Percentiles rank a stretch among this genome's conserved stretches.
Evolutionary conservation across 306 rosid genomes (phyloP).

Genomic region (Cercis canadensis): DNA sequence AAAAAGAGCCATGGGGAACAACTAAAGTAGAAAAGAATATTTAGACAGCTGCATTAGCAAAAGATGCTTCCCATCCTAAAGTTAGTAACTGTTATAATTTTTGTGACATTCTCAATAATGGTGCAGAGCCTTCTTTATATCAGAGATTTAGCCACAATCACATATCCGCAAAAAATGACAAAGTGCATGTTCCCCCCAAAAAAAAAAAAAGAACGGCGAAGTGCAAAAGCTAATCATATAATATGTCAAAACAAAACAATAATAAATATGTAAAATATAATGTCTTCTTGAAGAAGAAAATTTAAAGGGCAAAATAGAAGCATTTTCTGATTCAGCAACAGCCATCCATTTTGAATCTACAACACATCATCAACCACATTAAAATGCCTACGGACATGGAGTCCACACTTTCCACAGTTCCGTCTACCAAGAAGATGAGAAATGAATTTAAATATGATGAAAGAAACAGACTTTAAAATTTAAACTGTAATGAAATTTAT

Average conservation of each 20-base stretch:
- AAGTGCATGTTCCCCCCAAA: too few relatives aligned
- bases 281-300: not conserved
- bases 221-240: too few relatives aligned
- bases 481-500: constrained; percentile 14
- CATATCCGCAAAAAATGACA: too few relatives aligned
- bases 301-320: not conserved
- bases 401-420: not conserved
- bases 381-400: not conserved
- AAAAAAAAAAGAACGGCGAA: too few relatives aligned
- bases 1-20: not conserved
- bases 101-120: too few relatives aligned
- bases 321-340: constrained; percentile 7
- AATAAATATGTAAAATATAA: not conserved
- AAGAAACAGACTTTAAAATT: constrained; percentile 24
- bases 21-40: not conserved
- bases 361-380: not conserved
- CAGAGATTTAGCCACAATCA: too few relatives aligned
- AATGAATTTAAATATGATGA: not conserved
- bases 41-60: not conserved
- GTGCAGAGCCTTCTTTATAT: too few relatives aligned
- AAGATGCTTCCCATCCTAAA: too few relatives aligned
- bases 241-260: not conserved
- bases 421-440: constrained; percentile 2
- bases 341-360: not conserved
- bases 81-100: too few relatives aligned